Base-by-base conservation (phyloP, 148 eudicot species). In the Rhododendron williamsianum region DNA sequence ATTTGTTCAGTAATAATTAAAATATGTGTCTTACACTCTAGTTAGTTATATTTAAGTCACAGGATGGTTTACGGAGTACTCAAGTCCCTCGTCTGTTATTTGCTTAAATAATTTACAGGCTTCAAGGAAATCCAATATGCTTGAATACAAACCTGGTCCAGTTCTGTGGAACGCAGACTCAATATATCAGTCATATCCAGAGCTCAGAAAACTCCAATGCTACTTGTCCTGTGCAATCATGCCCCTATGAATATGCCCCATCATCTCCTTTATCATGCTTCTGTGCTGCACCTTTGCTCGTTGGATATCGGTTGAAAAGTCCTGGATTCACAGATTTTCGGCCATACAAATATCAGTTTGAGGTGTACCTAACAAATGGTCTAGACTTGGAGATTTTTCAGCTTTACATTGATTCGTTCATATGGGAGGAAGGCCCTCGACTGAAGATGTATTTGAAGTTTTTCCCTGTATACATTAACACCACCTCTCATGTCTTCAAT, bases 341-440 rank as follows among this genome's bases (percentile, higher is more conserved):
- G 74, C 97, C 99, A 8, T 93, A 92, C 86, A 80, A 41, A 12
- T 6, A 83, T 84, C 85, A 81, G 60, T 94, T 96, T 89, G 92
- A 87, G 84, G 80, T 45, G 58, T 96, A 92, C 80, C 79, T 93
- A 65, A 94, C 94, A 48, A 82, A 81, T 35, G 82, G 91, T 82
- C 92, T 96, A 76, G 48, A 84, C 46, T 83, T 94, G 84, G 86
- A 92, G 25, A 83, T 58, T 45, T 92, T 92, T 88, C 95, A 93
- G 86, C 90, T 94, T n/a, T 88, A 36, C 49, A 95, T 96, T 81
- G 96, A 95, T 83, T 92, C 98, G 6, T 88, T 84, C 82, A 81
- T 54, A 4, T 96, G 98, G 99, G 95, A 96, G 86, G 85, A 90
- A 81, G 97, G 99, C 81, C 99, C 96, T 84, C 96, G 99, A 63